Conservation (phyloP, 2,329 filamentous ascomycete species). For the Torrubiella hemipterigena region DNA sequence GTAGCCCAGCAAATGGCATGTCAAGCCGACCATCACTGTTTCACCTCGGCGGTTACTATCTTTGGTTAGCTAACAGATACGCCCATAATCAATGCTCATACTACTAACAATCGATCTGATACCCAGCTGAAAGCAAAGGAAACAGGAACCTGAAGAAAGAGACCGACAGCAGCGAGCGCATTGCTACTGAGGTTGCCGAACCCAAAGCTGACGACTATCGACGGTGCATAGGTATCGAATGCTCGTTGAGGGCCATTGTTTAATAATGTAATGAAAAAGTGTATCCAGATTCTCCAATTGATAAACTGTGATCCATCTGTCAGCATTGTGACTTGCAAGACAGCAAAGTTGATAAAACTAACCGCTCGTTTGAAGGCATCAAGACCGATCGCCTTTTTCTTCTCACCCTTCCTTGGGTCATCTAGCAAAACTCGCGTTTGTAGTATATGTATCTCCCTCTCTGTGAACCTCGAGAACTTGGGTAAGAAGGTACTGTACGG, state of each 20-base stretch:
- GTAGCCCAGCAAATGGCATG: conserved; percentile 35
- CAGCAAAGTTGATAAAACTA: no score
- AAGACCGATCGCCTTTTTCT: conserved; percentile 33
- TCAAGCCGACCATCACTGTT: conserved; percentile 37
- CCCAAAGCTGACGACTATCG: conserved; percentile 40
- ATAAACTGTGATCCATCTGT: conserved; percentile 21
- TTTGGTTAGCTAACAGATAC: no score
- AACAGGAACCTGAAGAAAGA: conserved; percentile 38
- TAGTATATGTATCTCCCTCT: conserved; percentile 28
- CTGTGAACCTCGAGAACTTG: conserved; percentile 19
- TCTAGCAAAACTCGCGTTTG: conserved; percentile 27
- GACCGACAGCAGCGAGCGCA: conserved; percentile 41
- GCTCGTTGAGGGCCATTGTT: conserved; percentile 35
- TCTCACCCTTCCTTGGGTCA: conserved; percentile 32
- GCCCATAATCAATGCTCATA: neutral
- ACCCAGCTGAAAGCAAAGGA: conserved; percentile 39
- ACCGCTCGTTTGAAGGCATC: conserved; percentile 31
- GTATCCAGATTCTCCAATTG: conserved; percentile 40
- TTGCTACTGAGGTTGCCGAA: conserved; percentile 36
- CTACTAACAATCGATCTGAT: conserved; percentile 36
- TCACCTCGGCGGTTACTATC: conserved; percentile 33
- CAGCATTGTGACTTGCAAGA: no score
- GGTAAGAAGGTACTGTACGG: conserved; percentile 29
- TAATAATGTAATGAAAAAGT: conserved; percentile 35
- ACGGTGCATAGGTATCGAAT: conserved; percentile 40